Base-by-base conservation (phyloP, 805 yeast genomes). In the Saturnispora bothae region DNA sequence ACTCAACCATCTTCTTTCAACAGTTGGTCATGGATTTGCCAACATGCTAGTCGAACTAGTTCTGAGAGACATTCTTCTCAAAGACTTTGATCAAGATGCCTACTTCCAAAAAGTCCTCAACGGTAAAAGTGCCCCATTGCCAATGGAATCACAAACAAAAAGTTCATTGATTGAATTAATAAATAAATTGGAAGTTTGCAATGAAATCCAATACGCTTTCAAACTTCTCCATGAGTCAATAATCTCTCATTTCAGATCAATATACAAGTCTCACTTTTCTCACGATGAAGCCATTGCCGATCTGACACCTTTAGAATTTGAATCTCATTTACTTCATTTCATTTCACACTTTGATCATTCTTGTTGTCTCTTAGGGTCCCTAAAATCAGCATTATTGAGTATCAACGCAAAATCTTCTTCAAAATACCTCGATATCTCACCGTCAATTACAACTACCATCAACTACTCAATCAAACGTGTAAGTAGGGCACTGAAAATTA, bases 221-320 rank as follows among this genome's bases (percentile, higher is more conserved):
- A 30, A 30, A 23, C 15, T 36, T 12, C 21, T 36, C 18, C 39
- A 36, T 5, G 69, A 60, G 48, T 64, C 60, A 32, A 63, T 64
- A 13, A 56, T 63, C 42, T 61, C 59, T 15, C 65, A 71, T 36
- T 63, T 73, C 1, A 71, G 71, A 26, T 31, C 31, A 13, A 31
- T 36, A 15, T 92, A 35, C 74, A 78, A 45, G 69, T 21, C 34
- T n/a, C 23, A 36, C n/a, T 36, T 36, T 13, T 7, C 22, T n/a
- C 33, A 36, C 16, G 39, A 36, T 36, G 33, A 30, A n/a, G n/a
- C 20, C 13, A 36, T 36, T 3, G 13, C 33, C 23, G 14, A 72
- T 2, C 67, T 85, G 68, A 66, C 85, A 0, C 80, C 92, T 0
- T 57, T 61, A 12, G 95, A 84, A 42, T 86, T 86, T 52, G 84